Percentiles rank a stretch among this genome's conserved stretches.
Evolutionary conservation across 305 asterid genomes (phyloP).

Genomic region (Fraxinus sp.): DNA sequence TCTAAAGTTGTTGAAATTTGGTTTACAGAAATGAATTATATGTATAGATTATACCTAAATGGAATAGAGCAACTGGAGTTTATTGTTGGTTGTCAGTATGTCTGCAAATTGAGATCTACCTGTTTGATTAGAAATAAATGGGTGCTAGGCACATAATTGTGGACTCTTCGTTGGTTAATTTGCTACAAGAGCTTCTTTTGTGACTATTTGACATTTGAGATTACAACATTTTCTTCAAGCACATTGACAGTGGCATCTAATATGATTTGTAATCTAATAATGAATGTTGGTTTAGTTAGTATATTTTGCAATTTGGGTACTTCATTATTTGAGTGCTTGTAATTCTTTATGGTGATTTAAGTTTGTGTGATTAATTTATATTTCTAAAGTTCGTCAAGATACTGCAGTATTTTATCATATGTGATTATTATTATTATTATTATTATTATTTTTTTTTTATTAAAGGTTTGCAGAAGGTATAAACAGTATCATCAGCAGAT

Average conservation of each 20-base stretch:
- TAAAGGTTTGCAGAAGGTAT: constrained; percentile 66
- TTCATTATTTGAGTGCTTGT: neutral
- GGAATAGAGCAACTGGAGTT: neutral
- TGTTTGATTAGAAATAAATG: neutral
- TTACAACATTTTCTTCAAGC: neutral
- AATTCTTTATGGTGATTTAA: neutral
- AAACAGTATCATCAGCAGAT: constrained; percentile 84
- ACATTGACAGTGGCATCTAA: neutral
- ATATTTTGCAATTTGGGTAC: neutral
- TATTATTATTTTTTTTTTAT: neutral
- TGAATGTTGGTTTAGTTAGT: neutral
- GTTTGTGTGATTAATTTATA: neutral
- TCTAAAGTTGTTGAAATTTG: neutral
- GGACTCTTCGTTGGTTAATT: neutral
- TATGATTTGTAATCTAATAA: neutral
- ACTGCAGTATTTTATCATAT: neutral
- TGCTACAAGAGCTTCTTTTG: neutral
- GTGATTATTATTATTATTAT: neutral
- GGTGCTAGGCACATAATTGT: neutral
- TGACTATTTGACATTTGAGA: neutral
- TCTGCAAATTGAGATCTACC: neutral
- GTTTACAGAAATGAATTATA: neutral
- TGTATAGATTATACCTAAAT: neutral
- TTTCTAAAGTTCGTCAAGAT: neutral
- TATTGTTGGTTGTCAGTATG: neutral